phyloP scores from a whole-genome alignment of 2,329 filamentous ascomycete species.

The Colletotrichum cordylinicola region DNA sequence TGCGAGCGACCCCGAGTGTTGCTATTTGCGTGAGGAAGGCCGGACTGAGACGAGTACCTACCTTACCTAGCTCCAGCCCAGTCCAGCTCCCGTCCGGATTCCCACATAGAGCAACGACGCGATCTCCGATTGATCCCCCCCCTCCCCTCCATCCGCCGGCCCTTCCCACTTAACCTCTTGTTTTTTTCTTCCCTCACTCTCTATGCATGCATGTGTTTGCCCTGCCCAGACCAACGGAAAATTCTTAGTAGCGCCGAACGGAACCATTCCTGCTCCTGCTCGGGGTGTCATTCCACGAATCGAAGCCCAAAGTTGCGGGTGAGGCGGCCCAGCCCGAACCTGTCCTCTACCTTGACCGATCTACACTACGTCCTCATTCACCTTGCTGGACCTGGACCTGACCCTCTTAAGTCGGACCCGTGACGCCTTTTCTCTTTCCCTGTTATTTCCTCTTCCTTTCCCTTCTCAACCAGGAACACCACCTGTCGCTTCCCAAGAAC shows the following conservation, averaged over 20 bases:
- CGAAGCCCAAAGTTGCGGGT: conserved; percentile 1
- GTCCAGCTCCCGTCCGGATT: neutral
- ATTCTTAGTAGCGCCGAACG: conserved; percentile 4
- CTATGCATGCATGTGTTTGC: neutral
- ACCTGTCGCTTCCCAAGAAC: neutral
- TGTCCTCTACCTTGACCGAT: neutral
- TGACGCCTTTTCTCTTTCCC: neutral
- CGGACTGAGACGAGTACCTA: neutral
- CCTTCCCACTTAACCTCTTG: conserved; percentile 12
- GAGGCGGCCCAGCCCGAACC: conserved; percentile 17
- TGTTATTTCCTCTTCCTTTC: neutral
- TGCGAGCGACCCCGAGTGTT: neutral
- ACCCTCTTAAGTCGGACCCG: neutral
- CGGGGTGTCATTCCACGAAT: conserved; percentile 22
- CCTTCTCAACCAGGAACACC: neutral
- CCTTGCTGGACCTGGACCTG: neutral
- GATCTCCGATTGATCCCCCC: neutral
- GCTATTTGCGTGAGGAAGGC: neutral
- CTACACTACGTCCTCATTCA: neutral
- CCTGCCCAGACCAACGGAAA: conserved; percentile 9
- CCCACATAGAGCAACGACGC: neutral
- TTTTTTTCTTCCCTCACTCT: neutral
- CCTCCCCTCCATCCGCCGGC: neutral
- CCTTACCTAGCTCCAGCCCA: neutral
- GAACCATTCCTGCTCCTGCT: conserved; percentile 4